Evolutionary conservation across 192 early-diverging fungal genomes (phyloP).

Genomic region (Linnemannia elongata): DNA sequence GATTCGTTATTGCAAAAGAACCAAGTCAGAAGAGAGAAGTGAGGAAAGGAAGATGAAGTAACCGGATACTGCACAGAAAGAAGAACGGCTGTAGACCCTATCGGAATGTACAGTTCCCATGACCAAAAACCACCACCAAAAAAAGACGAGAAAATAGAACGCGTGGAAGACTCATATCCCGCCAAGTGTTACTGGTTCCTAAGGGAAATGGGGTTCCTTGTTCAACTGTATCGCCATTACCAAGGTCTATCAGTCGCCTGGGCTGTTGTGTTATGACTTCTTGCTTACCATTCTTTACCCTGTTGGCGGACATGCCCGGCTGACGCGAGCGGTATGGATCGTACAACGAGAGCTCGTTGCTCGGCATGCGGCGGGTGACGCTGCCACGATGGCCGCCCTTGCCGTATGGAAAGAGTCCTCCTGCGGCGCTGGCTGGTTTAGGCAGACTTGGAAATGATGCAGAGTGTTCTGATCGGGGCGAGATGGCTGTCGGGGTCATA

Average conservation of each 20-base stretch:
- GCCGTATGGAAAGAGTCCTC: constrained; percentile 16
- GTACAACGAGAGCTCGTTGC: constrained; percentile 39
- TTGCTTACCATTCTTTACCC: constrained; percentile 49
- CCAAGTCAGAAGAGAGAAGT: neutral
- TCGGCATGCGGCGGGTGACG: constrained; percentile 35
- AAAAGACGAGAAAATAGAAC: constrained; percentile 12
- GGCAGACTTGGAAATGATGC: constrained; percentile 7
- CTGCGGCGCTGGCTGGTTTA: constrained; percentile 6
- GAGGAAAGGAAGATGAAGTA: neutral
- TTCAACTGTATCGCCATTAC: neutral
- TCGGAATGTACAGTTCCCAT: neutral
- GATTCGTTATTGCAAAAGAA: neutral
- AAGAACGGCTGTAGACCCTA: neutral
- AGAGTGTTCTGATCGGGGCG: constrained; percentile 34
- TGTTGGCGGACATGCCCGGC: constrained; percentile 40
- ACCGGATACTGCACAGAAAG: neutral
- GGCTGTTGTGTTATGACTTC: too few species aligned
- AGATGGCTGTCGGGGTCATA: constrained; percentile 23
- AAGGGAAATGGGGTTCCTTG: neutral
- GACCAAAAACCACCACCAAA: constrained; percentile 4
- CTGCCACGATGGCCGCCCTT: constrained; percentile 19
- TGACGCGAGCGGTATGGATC: constrained; percentile 53
- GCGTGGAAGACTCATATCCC: constrained; percentile 2
- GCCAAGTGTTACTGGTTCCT: neutral
- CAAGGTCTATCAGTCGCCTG: neutral